Conservation (phyloP, 257 asterid species). For the Nicotiana paniculata region DNA sequence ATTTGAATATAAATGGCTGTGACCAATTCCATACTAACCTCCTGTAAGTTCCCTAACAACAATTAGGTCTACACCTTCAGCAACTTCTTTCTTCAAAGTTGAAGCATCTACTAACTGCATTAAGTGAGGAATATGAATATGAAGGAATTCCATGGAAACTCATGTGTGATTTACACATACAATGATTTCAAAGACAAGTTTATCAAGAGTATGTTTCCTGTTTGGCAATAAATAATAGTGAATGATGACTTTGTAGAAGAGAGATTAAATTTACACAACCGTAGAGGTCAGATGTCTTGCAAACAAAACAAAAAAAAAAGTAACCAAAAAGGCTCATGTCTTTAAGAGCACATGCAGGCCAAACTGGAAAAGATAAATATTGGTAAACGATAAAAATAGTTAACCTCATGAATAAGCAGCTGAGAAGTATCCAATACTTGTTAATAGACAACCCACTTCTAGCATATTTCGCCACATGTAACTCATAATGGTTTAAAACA, state of each 20-base stretch:
- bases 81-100: conserved; percentile 86
- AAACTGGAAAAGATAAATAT: neutral
- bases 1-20: neutral
- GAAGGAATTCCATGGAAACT: neutral
- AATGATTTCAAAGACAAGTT: neutral
- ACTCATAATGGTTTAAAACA: neutral
- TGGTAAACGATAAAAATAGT: neutral
- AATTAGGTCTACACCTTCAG: conserved; percentile 97
- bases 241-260: neutral
- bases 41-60: conserved; percentile 98
- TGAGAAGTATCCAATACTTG: neutral
- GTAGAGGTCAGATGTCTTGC: neutral
- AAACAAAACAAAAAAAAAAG: neutral
- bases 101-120: conserved; percentile 91
- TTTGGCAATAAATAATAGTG: neutral
- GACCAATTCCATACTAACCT: conserved; percentile 44
- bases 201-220: neutral
- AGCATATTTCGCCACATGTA: neutral
- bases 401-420: neutral
- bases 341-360: neutral
- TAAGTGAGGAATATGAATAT: conserved; percentile 9
- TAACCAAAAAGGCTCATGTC: neutral
- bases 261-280: neutral
- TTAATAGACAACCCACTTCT: neutral
- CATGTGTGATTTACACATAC: neutral